Base-by-base conservation (phyloP, 2,329 filamentous ascomycete genomes). In the Trichoderma breve region DNA sequence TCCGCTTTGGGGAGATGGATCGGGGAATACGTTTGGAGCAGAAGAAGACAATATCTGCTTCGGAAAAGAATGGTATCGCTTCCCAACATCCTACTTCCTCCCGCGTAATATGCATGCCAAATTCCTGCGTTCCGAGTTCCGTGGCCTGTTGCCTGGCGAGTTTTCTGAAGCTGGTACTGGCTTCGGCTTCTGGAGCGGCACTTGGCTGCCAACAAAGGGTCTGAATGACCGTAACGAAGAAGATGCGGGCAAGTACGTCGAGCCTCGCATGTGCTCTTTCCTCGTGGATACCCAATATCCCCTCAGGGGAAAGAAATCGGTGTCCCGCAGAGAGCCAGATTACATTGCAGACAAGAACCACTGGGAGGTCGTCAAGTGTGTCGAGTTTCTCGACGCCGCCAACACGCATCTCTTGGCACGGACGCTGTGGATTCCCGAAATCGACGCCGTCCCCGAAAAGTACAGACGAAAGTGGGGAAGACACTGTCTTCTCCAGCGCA, bases 51-150 rank as follows among this genome's bases (percentile, higher is more conserved):
- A 86, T 21, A 89, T 99, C 3, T 99, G 96, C 80, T 88, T 97
- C 51, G 94, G 93, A 32, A 99, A 98, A 80, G 96, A 99, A 80
- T 99, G 96, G 96, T 98, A 99, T 81, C 93, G 96, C 43, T 98
- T 98, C 79, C 95, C 96, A 1, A 95, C 93, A 0, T 97, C 95
- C 0, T 98, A 94, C 83, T 94, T 96, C 79, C 85, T 99, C 3
- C 95, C 96, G 0, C 85, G 90, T n/a, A 88, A 89, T 64, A 93
- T 96, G 84, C 91, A 89, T 74, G 92, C 93, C 76, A 97, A 96
- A 76, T 99, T 98, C 78, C 85, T 99, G 76, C 93, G 92, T 75
- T 97, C 93, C 76, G 94, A 96, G 75, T 99, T 99, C 81, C 88
- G 88, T 9, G 96, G 96, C 2, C 85, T 99, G 21, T 84, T 99